A percentile compares a stretch with the other conserved stretches of the same genome.
phyloP scores from a whole-genome alignment of 1,284 basidiomycete genomes.

The Irpex sp. region DNA sequence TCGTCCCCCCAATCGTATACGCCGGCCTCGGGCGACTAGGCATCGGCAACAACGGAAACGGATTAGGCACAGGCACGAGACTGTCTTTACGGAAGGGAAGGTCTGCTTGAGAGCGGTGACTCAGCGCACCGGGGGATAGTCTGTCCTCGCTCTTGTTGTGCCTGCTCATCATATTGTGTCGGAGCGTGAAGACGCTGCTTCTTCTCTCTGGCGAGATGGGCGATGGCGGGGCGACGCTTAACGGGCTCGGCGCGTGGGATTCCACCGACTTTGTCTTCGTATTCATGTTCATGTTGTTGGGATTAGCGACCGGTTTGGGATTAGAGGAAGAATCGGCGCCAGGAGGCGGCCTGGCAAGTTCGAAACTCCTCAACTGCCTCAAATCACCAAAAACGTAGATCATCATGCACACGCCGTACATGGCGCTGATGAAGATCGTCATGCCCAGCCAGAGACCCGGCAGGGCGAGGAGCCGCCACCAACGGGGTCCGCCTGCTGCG shows the following conservation, averaged over 20 bases:
- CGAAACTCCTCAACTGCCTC: slow-evolving; percentile 71
- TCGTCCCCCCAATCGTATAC: not conserved
- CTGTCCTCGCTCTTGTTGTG: not conserved
- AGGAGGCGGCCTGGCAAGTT: slow-evolving; percentile 53
- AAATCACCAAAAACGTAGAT: slow-evolving; percentile 79
- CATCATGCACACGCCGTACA: slow-evolving; percentile 63
- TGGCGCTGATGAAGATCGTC: slow-evolving; percentile 52
- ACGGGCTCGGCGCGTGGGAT: too few species aligned
- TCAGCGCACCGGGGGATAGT: not conserved
- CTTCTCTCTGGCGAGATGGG: not conserved
- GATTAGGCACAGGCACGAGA: not conserved
- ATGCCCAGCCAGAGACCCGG: slow-evolving; percentile 69
- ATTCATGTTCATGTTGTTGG: not conserved
- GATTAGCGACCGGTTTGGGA: not conserved
- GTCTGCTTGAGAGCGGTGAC: not conserved
- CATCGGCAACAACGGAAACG: not conserved
- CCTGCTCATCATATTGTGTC: not conserved
- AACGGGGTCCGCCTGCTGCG: slow-evolving; percentile 36
- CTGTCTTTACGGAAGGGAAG: not conserved
- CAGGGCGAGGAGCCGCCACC: slow-evolving; percentile 54
- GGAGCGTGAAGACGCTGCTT: not conserved
- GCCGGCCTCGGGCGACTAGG: not conserved
- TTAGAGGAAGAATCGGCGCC: slow-evolving; percentile 40
- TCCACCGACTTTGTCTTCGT: not conserved
- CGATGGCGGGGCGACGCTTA: too few species aligned